phyloP scores from a whole-genome alignment of 2,329 filamentous ascomycete species.

The Leptosphaerulina australis region DNA sequence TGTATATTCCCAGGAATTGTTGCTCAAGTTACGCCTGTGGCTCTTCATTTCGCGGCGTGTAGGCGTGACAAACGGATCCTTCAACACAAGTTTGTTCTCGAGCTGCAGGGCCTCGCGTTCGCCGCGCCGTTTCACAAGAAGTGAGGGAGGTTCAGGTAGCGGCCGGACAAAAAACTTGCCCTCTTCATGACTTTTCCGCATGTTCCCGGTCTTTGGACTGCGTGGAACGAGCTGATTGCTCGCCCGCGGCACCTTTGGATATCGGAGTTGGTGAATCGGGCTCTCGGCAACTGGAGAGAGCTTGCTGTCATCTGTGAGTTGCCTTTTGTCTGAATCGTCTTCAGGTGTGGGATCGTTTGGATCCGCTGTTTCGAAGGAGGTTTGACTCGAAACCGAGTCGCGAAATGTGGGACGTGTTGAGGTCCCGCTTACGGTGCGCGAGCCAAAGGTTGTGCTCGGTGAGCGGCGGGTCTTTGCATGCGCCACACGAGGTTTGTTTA shows the following conservation, averaged over 20 bases:
- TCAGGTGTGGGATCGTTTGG: constrained; percentile 55
- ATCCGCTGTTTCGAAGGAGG: constrained; percentile 55
- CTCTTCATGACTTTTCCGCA: constrained; percentile 8
- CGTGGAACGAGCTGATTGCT: constrained; percentile 55
- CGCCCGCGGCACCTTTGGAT: constrained; percentile 56
- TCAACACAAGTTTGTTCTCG: constrained; percentile 29
- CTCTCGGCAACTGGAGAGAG: constrained; percentile 53
- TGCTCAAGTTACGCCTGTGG: constrained; percentile 28
- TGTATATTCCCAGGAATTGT: constrained; percentile 26
- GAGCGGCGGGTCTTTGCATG: constrained; percentile 12
- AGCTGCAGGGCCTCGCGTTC: constrained; percentile 44
- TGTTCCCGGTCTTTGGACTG: constrained; percentile 24
- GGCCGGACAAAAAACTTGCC: constrained; percentile 7
- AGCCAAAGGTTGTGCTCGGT: constrained; percentile 28
- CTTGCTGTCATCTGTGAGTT: constrained; percentile 33
- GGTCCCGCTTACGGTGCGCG: constrained; percentile 31
- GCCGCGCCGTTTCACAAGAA: constrained; percentile 48
- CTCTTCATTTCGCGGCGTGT: constrained; percentile 27
- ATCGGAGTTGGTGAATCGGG: constrained; percentile 53
- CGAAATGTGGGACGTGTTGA: constrained; percentile 36
- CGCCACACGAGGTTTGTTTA: background rate
- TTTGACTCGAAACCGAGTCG: constrained; percentile 47
- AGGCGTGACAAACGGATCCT: constrained; percentile 39
- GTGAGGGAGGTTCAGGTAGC: constrained; percentile 29
- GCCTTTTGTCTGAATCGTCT: constrained; percentile 50